phyloP scores from a whole-genome alignment of 2,329 filamentous ascomycete species.

The Alternaria ethzedia region DNA sequence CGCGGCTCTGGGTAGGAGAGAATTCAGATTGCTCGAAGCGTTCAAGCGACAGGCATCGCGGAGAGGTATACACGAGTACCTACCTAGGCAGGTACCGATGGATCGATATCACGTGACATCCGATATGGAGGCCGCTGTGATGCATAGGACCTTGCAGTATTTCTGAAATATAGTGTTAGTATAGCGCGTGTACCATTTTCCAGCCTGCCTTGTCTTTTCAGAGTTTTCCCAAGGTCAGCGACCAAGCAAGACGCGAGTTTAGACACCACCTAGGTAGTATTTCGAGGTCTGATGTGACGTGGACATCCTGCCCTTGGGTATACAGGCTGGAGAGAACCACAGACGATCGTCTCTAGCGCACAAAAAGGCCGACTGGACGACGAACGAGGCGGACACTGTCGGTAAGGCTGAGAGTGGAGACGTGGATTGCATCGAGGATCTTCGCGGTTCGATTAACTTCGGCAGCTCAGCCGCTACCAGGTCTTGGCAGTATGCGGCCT shows the following conservation, averaged over 20 bases:
- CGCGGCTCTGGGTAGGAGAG: neutral
- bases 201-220: neutral
- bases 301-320: neutral
- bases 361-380: neutral
- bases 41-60: neutral
- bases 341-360: neutral
- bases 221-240: neutral
- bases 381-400: neutral
- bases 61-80: neutral
- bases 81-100: neutral
- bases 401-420: constrained; percentile 25
- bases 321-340: neutral
- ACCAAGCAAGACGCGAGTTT: neutral
- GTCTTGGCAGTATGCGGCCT: constrained; percentile 14
- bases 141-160: neutral
- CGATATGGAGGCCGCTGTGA: neutral
- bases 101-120: neutral
- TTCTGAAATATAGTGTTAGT: neutral
- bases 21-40: neutral
- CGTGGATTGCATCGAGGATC: constrained; percentile 26
- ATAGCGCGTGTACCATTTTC: neutral
- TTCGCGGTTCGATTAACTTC: constrained; percentile 27
- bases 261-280: neutral
- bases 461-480: constrained; percentile 14
- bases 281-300: neutral